These are phyloP conservation scores for Diaporthe ilicicola DNA, from an alignment of 2,329 filamentous ascomycete genomes.

Conservation along the genomic window DNA sequence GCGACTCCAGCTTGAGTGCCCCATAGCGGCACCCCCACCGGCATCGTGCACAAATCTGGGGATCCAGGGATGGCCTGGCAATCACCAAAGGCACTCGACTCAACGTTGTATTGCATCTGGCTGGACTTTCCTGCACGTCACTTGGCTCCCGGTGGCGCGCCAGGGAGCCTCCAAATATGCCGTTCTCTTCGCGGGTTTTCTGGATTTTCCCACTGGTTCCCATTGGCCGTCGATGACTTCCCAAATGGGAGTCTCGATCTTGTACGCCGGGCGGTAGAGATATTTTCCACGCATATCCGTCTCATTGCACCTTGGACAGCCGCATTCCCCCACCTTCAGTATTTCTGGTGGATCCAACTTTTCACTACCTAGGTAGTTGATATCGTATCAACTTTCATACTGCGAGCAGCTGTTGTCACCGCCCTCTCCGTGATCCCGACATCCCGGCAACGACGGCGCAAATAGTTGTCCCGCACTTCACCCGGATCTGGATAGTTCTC, in stretches of 20 bases:
- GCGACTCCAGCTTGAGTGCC: too few relatives aligned
- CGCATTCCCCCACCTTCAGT: background rate
- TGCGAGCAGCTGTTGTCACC: background rate
- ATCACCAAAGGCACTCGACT: background rate
- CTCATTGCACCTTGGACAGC: background rate
- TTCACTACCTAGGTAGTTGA: conserved; percentile 12
- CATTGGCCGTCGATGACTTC: background rate
- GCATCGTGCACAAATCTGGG: conserved; percentile 19
- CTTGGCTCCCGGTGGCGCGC: conserved; percentile 10
- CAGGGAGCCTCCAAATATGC: conserved; percentile 21
- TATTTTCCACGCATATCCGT: conserved; percentile 19
- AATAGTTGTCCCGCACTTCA: conserved; percentile 7
- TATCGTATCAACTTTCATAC: background rate
- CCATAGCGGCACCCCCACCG: background rate
- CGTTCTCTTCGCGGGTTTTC: conserved; percentile 2
- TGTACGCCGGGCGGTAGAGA: conserved; percentile 4
- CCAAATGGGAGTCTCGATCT: conserved; percentile 4
- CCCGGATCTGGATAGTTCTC: background rate
- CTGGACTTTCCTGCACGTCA: background rate
- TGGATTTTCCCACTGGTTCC: conserved; percentile 10
- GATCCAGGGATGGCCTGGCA: conserved; percentile 13
- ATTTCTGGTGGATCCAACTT: conserved; percentile 8
- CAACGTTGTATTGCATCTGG: conserved; percentile 15
- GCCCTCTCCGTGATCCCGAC: background rate
- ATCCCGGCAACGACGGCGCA: background rate